Evolutionary conservation across 106 monocot species (phyloP), one percentile per base, ranked within the genome.

Genomic region (Dendrobium huoshanense): DNA sequence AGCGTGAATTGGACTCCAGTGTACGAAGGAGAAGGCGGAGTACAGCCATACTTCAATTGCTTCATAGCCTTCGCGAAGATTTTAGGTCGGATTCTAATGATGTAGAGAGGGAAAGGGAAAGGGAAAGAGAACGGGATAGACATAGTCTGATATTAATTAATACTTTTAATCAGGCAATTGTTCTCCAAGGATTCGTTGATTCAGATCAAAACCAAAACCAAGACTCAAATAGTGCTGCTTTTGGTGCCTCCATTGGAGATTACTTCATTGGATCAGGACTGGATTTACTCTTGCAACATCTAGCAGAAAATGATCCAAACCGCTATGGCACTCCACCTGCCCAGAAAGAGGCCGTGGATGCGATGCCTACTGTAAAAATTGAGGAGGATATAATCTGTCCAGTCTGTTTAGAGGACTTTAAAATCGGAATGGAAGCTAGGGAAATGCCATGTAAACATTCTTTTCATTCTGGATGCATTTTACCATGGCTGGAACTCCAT

Each of bases 401-500:
- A 4, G 84, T 89, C 18, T 89, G 89, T 77, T 82, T 87, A 79
- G 89, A 89, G 47, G 86, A 85, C 40, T 73, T 87, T 43, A 82
- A 79, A 47, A 17, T 77, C n/a, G 89, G 89, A 16, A 82, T 18
- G 4, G 87, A 84, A 59, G 89, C 84, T 17, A 82, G 80, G 74
- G 82, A 84, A 82, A 87, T 89, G 87, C 89, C 86, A 5, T 89
- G 89, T 45, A 87, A 82, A 45, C 89, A 89, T 77, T 45, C 41
- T 40, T 89, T 89, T 76, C 89, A 89, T 76, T 27, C 59, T 33
- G 77, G 16, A 25, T 89, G 89, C 56, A 89, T 89, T 43, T 4
- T 89, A 41, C 86, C 84, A 18, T 89, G 89, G 89, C 84, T 89
- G 40, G 89, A 84, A 81, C 78, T 84, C 75, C 89, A 89, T 19